Conservation (phyloP, 2,329 filamentous ascomycete genomes). For the Stagonosporopsis chrysanthemi region DNA sequence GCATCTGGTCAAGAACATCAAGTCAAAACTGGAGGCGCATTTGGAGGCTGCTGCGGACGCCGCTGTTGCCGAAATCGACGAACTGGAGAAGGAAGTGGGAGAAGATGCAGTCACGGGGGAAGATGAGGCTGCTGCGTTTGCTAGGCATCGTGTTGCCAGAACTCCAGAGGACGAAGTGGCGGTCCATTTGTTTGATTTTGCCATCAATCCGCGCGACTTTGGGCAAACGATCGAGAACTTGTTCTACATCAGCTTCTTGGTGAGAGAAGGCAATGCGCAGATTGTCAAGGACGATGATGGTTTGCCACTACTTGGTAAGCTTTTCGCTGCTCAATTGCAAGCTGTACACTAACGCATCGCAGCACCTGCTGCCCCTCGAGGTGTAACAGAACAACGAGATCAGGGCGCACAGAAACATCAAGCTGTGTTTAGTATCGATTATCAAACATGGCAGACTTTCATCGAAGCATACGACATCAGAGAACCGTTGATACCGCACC, state of each 20-base stretch:
- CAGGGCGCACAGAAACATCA: slow-evolving; percentile 70
- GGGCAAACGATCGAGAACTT: slow-evolving; percentile 96
- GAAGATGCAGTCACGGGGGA: slow-evolving; percentile 37
- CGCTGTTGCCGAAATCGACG: slow-evolving; percentile 51
- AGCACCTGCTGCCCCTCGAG: slow-evolving; percentile 58
- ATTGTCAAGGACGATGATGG: slow-evolving; percentile 76
- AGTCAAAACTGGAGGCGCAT: slow-evolving; percentile 62
- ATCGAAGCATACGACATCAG: slow-evolving; percentile 78
- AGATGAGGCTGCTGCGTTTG: slow-evolving; percentile 63
- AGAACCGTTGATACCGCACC: slow-evolving; percentile 85
- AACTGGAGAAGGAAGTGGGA: slow-evolving; percentile 30
- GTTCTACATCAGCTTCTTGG: slow-evolving; percentile 94
- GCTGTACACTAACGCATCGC: slow-evolving; percentile 1
- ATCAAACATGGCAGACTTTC: slow-evolving; percentile 80
- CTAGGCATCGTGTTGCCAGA: slow-evolving; percentile 67
- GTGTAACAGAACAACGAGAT: slow-evolving; percentile 62
- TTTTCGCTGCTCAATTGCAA: neutral
- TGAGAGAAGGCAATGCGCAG: slow-evolving; percentile 81
- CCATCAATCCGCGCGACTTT: slow-evolving; percentile 88
- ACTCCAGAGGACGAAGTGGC: slow-evolving; percentile 64
- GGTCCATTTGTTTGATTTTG: slow-evolving; percentile 83
- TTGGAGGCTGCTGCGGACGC: slow-evolving; percentile 48
- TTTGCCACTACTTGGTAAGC: slow-evolving; percentile 82
- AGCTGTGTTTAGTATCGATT: slow-evolving; percentile 87
- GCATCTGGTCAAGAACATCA: slow-evolving; percentile 77